Evolutionary conservation across 371 early-diverging fungal species (phyloP).

Genomic region (Apophysomyces ossiformis): DNA sequence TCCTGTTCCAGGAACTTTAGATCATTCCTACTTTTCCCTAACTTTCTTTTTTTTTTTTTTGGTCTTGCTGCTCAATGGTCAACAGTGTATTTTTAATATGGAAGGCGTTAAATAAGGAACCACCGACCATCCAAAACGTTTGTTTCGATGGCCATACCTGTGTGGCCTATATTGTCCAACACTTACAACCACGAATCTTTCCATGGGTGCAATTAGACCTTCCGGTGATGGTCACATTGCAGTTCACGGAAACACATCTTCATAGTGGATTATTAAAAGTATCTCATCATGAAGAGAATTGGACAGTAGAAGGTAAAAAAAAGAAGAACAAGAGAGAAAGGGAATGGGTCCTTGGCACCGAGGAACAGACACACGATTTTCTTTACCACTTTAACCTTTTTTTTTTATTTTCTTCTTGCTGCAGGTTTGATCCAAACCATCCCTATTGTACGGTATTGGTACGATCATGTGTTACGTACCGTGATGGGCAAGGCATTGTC

Average conservation of each 20-base stretch:
- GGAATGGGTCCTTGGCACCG: not conserved
- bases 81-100: constrained; percentile 25
- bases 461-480: constrained; percentile 60
- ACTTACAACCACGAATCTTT: constrained; percentile 23
- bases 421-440: constrained; percentile 57
- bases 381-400: too few species aligned
- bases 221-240: constrained; percentile 29
- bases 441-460: constrained; percentile 64
- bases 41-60: not conserved
- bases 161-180: constrained; percentile 26
- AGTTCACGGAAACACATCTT: constrained; percentile 31
- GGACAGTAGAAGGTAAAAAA: constrained; percentile 33
- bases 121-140: constrained; percentile 25
- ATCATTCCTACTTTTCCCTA: not conserved
- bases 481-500: constrained; percentile 54
- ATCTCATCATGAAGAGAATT: constrained; percentile 26
- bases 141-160: constrained; percentile 32
- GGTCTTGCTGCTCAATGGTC: not conserved
- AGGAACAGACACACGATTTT: too few species aligned
- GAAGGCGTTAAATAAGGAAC: constrained; percentile 27
- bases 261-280: constrained; percentile 32
- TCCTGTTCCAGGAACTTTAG: not conserved
- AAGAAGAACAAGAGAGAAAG: constrained; percentile 18
- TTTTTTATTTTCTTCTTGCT: not conserved
- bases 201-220: constrained; percentile 28